Evolutionary conservation across 768 basidiomycete genomes (phyloP).

Genomic region (Lentinula aciculospora): DNA sequence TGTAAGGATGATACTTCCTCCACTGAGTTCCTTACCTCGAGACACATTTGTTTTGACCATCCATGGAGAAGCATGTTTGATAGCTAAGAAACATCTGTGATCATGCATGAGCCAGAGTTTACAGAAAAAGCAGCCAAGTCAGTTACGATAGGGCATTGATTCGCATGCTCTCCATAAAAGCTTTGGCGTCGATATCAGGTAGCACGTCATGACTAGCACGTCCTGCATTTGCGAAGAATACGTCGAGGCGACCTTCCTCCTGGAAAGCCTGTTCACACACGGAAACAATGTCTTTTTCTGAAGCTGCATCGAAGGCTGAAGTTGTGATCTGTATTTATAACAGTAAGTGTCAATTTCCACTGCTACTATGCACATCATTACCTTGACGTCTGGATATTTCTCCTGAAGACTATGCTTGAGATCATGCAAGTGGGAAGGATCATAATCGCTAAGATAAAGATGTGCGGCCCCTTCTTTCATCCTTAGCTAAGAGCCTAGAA

Average conservation of each 20-base stretch:
- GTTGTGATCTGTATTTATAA: slow-evolving; percentile 59
- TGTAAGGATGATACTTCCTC: slow-evolving; percentile 85
- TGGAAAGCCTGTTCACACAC: slow-evolving; percentile 68
- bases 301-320: slow-evolving; percentile 78
- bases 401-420: slow-evolving; percentile 63
- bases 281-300: slow-evolving; percentile 59
- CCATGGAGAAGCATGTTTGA: slow-evolving; percentile 80
- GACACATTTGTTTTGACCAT: slow-evolving; percentile 68
- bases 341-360: not conserved
- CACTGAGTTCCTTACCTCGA: slow-evolving; percentile 59
- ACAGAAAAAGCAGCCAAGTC: not conserved
- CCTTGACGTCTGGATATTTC: slow-evolving; percentile 76
- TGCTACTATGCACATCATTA: slow-evolving; percentile 22
- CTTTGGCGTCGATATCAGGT: slow-evolving; percentile 50
- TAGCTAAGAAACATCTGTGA: slow-evolving; percentile 80
- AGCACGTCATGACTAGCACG: slow-evolving; percentile 50
- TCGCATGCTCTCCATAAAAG: slow-evolving; percentile 72
- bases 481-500: not conserved
- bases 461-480: slow-evolving; percentile 57
- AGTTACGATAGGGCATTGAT: slow-evolving; percentile 62
- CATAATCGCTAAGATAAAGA: slow-evolving; percentile 73
- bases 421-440: slow-evolving; percentile 58
- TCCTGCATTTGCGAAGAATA: slow-evolving; percentile 95
- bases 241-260: slow-evolving; percentile 84
- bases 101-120: not conserved